These are phyloP conservation scores for Saccharomyces jurei DNA, from an alignment of 805 yeast genomes.

Conservation along the genomic window DNA sequence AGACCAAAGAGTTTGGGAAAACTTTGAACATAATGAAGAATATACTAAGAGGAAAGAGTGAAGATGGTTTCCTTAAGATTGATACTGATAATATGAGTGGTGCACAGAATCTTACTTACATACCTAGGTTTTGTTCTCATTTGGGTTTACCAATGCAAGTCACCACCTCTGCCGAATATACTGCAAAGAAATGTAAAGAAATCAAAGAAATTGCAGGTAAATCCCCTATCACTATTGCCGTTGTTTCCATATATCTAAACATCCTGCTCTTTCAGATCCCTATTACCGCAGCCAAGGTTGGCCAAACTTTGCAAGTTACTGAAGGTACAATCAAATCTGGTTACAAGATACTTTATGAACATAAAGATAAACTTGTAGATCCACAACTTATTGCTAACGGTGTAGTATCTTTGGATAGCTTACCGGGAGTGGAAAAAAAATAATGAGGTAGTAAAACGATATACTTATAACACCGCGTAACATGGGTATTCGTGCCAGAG, in stretches of 20 bases:
- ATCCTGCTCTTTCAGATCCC: slow-evolving; percentile 78
- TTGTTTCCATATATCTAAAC: slow-evolving; percentile 93
- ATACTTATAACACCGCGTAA: background rate
- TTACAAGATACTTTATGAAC: slow-evolving; percentile 73
- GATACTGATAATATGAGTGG: slow-evolving; percentile 46
- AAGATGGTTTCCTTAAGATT: slow-evolving; percentile 32
- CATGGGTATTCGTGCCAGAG: background rate
- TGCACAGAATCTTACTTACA: slow-evolving; percentile 89
- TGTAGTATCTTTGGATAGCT: slow-evolving; percentile 23
- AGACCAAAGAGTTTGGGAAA: slow-evolving; percentile 88
- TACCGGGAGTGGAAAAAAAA: slow-evolving; percentile 26
- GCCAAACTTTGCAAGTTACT: slow-evolving; percentile 90
- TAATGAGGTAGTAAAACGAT: background rate
- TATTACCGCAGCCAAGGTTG: slow-evolving; percentile 68
- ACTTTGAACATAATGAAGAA: slow-evolving; percentile 80
- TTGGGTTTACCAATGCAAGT: slow-evolving; percentile 78
- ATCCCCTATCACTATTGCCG: slow-evolving; percentile 95
- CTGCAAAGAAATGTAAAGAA: slow-evolving; percentile 83
- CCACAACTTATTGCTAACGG: slow-evolving; percentile 28
- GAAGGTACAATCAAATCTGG: slow-evolving; percentile 95
- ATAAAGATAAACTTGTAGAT: slow-evolving; percentile 52
- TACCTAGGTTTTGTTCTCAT: slow-evolving; percentile 92
- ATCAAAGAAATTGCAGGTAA: slow-evolving; percentile 93
- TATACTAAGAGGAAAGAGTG: slow-evolving; percentile 41
- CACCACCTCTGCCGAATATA: slow-evolving; percentile 86